A percentile compares a stretch with the other conserved stretches of the same genome.
These are phyloP conservation scores for Chenopodium formosanum DNA, from an alignment of 148 eudicot species.

Conservation along the genomic window DNA sequence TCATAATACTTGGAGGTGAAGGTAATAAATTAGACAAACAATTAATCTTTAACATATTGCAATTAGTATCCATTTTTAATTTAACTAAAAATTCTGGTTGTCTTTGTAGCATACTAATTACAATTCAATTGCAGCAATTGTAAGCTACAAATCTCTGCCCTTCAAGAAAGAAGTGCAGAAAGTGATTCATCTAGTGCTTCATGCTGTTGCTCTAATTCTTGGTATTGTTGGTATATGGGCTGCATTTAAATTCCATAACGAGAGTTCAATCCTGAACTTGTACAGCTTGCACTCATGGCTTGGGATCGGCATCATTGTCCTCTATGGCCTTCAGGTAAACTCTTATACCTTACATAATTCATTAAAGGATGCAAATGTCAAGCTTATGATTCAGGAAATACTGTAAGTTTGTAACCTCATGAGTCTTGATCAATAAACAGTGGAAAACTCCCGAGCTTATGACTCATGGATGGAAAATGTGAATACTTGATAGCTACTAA, in stretches of 20 bases:
- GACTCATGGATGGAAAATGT: too few species aligned
- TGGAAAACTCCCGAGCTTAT: too few species aligned
- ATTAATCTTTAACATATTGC: not conserved
- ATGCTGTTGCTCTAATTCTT: conserved; percentile 70
- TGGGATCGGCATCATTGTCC: conserved; percentile 70
- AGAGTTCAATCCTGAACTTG: conserved; percentile 64
- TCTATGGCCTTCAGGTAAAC: conserved; percentile 83
- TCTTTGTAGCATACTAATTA: not conserved
- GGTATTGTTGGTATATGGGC: conserved; percentile 73
- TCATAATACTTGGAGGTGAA: conserved; percentile 83
- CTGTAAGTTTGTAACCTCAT: too few species aligned
- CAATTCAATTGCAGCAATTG: conserved; percentile 60
- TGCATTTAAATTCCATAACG: conserved; percentile 86
- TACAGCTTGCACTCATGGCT: conserved; percentile 97
- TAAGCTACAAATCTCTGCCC: conserved; percentile 83
- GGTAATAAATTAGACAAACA: conserved; percentile 38
- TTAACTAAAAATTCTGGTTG: not conserved
- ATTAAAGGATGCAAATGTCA: not conserved
- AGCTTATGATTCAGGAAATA: too few species aligned
- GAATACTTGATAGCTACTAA: too few species aligned
- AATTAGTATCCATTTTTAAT: not conserved
- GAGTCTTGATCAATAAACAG: too few species aligned
- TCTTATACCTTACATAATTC: not conserved
- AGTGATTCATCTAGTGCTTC: conserved; percentile 72
- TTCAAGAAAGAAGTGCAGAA: conserved; percentile 69